Evolutionary conservation across 2,329 filamentous ascomycete genomes (phyloP).

Genomic region (Dryadomyces quercus-mongolicae): DNA sequence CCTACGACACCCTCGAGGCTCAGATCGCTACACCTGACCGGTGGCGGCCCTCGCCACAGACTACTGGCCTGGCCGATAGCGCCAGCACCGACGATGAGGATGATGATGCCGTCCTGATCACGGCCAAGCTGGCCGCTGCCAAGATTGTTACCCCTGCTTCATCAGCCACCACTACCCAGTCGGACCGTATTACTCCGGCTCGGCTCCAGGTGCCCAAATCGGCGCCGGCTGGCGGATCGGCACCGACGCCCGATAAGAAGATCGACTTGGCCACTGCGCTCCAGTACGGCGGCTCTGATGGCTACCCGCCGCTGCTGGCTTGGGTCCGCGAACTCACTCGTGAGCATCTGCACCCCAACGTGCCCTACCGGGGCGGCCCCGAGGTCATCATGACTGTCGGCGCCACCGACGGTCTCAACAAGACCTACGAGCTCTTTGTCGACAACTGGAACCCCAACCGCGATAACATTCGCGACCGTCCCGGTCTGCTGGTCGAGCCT

Average conservation of each 20-base stretch:
- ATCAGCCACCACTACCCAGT: slow-evolving; percentile 10
- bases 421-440: slow-evolving; percentile 62
- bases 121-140: slow-evolving; percentile 21
- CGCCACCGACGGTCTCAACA: slow-evolving; percentile 74
- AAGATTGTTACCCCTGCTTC: slow-evolving; percentile 7
- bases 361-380: slow-evolving; percentile 65
- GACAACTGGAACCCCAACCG: slow-evolving; percentile 58
- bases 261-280: slow-evolving; percentile 74
- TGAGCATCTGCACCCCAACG: slow-evolving; percentile 65
- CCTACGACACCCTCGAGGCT: slow-evolving; percentile 82
- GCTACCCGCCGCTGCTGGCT: slow-evolving; percentile 65
- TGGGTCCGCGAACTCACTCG: slow-evolving; percentile 71
- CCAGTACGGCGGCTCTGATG: slow-evolving; percentile 76
- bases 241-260: slow-evolving; percentile 49
- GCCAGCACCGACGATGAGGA: slow-evolving; percentile 19
- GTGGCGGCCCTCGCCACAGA: slow-evolving; percentile 59
- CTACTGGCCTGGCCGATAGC: slow-evolving; percentile 29
- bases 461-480: slow-evolving; percentile 55
- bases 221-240: slow-evolving; percentile 26
- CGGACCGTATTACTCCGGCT: neutral
- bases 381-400: slow-evolving; percentile 73
- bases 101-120: slow-evolving; percentile 22
- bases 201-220: slow-evolving; percentile 59
- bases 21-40: slow-evolving; percentile 62
- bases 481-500: slow-evolving; percentile 67